Evolutionary conservation across 1,139 yeast species (phyloP).

Genomic region (Nakaseomyces bracarensis): DNA sequence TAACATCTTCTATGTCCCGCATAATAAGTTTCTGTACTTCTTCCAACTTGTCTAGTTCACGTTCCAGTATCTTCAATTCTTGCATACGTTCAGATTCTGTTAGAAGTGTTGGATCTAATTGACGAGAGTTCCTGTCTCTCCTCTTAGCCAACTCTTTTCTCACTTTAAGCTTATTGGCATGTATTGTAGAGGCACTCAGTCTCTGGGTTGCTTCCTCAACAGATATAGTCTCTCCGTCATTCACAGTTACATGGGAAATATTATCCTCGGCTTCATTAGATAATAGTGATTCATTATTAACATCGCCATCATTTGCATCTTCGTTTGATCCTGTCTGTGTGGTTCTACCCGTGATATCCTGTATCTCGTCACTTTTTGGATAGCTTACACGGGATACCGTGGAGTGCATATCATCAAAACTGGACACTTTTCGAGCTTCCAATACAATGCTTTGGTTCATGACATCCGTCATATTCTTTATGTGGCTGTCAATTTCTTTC

Average conservation of each 20-base stretch:
- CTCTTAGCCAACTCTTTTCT: constrained; percentile 14
- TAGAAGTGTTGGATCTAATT: constrained; percentile 27
- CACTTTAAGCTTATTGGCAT: constrained; percentile 11
- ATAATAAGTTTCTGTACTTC: constrained; percentile 33
- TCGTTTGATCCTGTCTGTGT: neutral
- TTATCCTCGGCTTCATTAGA: neutral
- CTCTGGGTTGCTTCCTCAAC: neutral
- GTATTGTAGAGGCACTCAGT: constrained; percentile 10
- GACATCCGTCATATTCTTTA: neutral
- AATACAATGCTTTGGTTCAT: constrained; percentile 3
- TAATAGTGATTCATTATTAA: no score
- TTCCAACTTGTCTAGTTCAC: constrained; percentile 32
- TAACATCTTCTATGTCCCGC: constrained; percentile 33
- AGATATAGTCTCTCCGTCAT: neutral
- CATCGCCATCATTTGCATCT: neutral
- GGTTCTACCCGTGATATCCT: neutral
- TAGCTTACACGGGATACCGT: neutral
- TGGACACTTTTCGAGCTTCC: neutral
- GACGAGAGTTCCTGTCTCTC: constrained; percentile 8
- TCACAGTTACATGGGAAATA: neutral
- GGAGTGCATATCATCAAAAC: constrained; percentile 1
- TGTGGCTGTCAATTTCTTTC: constrained; percentile 24
- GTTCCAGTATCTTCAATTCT: constrained; percentile 27
- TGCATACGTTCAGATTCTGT: constrained; percentile 31
- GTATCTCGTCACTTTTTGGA: neutral